Base-by-base conservation (phyloP, 331 rosid genomes). In the Prunus yedoensis region DNA sequence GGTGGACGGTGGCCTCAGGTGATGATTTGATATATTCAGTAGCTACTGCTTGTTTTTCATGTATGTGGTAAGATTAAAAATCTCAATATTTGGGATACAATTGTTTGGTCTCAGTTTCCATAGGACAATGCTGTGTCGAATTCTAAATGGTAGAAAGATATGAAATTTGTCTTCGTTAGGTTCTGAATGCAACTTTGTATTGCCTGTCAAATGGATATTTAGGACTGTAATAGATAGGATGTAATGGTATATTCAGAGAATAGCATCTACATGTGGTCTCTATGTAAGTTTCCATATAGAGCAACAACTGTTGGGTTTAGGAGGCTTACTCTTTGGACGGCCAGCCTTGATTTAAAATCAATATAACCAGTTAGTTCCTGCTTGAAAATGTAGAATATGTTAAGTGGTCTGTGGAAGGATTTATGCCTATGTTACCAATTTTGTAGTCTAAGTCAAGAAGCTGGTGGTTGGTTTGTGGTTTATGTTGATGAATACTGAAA, bases 1-100 rank as follows among this genome's bases (percentile, higher is more conserved):
- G 96, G 97, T 12, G 94, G 97, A 38, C 86, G 95, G 41, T 92
- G 99, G 97, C 87, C 96, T 80, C 99, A 94, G 96, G 98, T 91
- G 69, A 86, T 83, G 62, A 70, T 70, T 77, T 67, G 15, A 45
- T 75, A 30, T 23, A 27, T 49, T n/a, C 20, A 41, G 41, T 2
- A 50, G 13, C 64, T 20, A 46, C 63, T 38, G 32, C 51, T 41
- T 73, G 60, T n/a, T 41, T 56, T 47, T 53, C 49, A 2, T 16
- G 51, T 41, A 28, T 60, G n/a, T 59, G 1, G 8, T 23, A 17
- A 10, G 18, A 15, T 16, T 5, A 32, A 13, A 35, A 18, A 41
- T 57, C 28, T 53, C 80, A 27, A 3, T 45, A 38, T 56, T 30
- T 58, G 45, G 20, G 53, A 25, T 50, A 49, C 15, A 2, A 49